Evolutionary conservation across 2,329 filamentous ascomycete genomes (phyloP), one percentile per base, ranked within the genome.

Genomic region (Sarocladium kiliense): DNA sequence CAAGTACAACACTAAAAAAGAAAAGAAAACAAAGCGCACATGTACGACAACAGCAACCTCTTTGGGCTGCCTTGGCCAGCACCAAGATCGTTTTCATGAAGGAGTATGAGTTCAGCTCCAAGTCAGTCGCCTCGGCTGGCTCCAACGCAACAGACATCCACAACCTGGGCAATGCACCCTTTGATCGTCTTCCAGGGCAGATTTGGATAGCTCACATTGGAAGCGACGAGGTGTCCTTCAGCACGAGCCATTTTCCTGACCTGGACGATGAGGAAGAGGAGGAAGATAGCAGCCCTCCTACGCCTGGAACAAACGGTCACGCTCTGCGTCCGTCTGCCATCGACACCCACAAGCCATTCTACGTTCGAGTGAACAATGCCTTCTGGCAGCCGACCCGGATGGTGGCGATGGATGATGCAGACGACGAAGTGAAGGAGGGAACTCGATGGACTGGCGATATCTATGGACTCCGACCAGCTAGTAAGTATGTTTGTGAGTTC

Each of bases 61-160:
- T 97, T 61, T 97, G 92, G 92, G 91, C 92, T 60, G 92, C 92
- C 49, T 82, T 97, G 63, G 92, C 92, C 53, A 96, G 91, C 74
- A 96, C 92, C 66, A 97, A 97, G 78, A 92, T 97, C 68, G 93
- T 94, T 64, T 91, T 96, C 73, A 86, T 95, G 66, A 94, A 96
- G 74, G 92, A 91, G 71, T 89, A 90, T 63, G 88, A 91, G 72
- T 82, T 95, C 68, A 93, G 89, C 61, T 85, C 89, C 68, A 85
- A 86, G 56, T 81, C 87, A 58, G 82, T 83, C 55, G 88, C 91
- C 71, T 87, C 85, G 53, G 84, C 82, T 30, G 87, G 87, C 64
- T 85, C 88, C 61, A 87, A 89, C 66, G 85, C 85, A 63, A 89
- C 85, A 65, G 87, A 90, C 65, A 85, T 87, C 66, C 86, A 90